Evolutionary conservation across 148 eudicot species (phyloP), one percentile per base, ranked within the genome.

Genomic region (Camellia sinensis): DNA sequence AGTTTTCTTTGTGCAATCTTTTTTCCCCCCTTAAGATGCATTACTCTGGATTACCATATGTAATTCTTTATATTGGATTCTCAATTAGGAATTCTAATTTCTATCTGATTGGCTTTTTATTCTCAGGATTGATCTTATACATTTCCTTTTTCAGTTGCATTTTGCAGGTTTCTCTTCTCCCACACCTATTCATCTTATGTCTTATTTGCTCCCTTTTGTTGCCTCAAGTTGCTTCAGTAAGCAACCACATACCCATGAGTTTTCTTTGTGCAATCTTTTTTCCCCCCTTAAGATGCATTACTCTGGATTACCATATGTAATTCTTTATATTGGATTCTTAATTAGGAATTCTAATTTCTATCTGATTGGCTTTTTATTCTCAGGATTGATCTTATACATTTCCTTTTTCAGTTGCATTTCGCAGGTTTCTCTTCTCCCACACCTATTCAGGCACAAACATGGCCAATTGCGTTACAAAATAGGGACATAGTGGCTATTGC

Each of bases 151-250:
- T 80, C 97, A 96, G 99, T 79, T 96, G 54, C 88, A 87, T 79
- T 76, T 83, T 85, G 99, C 98, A 71, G 99, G 99, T 53, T 96
- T 96, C 77, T 40, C 92, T 78, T 87, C 94, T 73, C 99, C 99
- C 3, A 96, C 99, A 48, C 99, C 99, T 43, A 96, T 96, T 83
- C 99, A 96, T n/a, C n/a, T n/a, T n/a, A 87, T 89, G 82, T 95
- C 91, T 92, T 89, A 86, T 80, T 88, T 91, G 92, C 90, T 89
- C 90, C 92, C 90, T 89, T 88, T 92, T 92, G 91, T 92, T 91
- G 91, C 94, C 85, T 89, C 91, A 71, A 92, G 99, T 95, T 96
- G 99, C 99, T 96, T 92, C 91, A 88, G 98, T 96, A 96, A 96
- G 99, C 98, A 93, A 93, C 99, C 80, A 74, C 84, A 89, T 82